Evolutionary conservation across 495 filamentous ascomycete species (phyloP), one percentile per base, ranked within the genome.

Genomic region (Sordaria brevicollis): DNA sequence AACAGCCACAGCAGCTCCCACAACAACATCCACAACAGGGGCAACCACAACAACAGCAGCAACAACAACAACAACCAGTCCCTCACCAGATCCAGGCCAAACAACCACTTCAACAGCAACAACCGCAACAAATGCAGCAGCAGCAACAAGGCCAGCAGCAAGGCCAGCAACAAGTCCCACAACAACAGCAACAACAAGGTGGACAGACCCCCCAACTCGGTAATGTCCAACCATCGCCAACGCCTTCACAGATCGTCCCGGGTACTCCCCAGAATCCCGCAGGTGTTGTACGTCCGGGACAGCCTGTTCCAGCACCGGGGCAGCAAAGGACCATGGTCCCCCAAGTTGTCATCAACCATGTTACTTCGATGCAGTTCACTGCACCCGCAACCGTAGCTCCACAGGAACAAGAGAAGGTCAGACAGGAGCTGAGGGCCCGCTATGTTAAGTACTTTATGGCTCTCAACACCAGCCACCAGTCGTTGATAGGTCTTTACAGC

Each of bases 281-380:
- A 35, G 67, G 67, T 15, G 29, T 57, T 41, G 29, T 21, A 9
- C 38, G 67, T 33, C 67, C 41, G 29, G 67, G 13, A 62, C 38
- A 29, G 65, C 69, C 62, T 21, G 68, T 19, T 68, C 65, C 35
- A 37, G 68, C 43, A 69, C 67, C 54, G 49, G 72, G 33, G 29
- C 66, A 41, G 31, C 57, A 62, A 54, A 75, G 65, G 33, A 9
- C 25, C 13, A 17, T 80, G 2, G 77, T 81, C 0, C 71, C 75
- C n/a, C 57, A 75, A 3, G 25, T 62, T 36, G 77, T 83, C 35
- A 15, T 79, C n/a, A 72, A 76, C 0, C 81, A 83, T 57, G 38
- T 79, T 6, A 77, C 75, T 36, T 78, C 81, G 33, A 69, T 83
- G 25, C 75, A 74, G 8, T 82, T 81, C 72, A 49, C 67, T 10